These are phyloP conservation scores for Thielaviopsis ethacetica DNA, from an alignment of 2,329 filamentous ascomycete species.

Conservation along the genomic window DNA sequence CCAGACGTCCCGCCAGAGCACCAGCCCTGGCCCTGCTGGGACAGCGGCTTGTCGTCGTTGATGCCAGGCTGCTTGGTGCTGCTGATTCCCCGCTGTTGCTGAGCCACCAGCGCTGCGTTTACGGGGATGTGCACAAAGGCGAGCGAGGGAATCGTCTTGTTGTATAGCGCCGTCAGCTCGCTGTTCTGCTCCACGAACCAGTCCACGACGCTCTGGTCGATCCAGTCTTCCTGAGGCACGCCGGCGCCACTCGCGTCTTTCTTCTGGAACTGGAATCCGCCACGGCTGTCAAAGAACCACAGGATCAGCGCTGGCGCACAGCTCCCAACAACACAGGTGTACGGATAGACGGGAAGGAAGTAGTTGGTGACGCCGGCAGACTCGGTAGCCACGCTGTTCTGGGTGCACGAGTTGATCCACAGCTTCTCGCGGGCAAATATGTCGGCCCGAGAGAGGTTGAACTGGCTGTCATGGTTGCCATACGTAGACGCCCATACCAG, in stretches of 20 bases:
- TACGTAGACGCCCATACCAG: constrained; percentile 52
- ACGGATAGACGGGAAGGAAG: constrained; percentile 15
- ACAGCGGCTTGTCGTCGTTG: constrained; percentile 27
- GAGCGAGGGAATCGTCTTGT: constrained; percentile 26
- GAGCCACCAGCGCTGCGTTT: constrained; percentile 25
- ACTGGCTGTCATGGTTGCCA: constrained; percentile 52
- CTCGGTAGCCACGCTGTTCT: neutral
- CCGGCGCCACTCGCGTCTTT: neutral
- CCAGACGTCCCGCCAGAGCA: constrained; percentile 24
- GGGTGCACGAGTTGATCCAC: constrained; percentile 13
- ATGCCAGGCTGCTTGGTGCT: constrained; percentile 26
- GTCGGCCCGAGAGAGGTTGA: constrained; percentile 33
- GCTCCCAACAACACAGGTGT: constrained; percentile 28
- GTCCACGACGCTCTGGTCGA: constrained; percentile 25
- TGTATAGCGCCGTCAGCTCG: constrained; percentile 17
- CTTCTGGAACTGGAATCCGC: constrained; percentile 24
- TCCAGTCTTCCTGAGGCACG: constrained; percentile 22
- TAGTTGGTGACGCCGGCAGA: constrained; percentile 28
- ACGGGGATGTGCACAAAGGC: constrained; percentile 34
- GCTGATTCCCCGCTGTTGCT: constrained; percentile 22
- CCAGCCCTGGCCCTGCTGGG: constrained; percentile 28
- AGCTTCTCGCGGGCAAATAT: constrained; percentile 25
- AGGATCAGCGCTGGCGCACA: constrained; percentile 31
- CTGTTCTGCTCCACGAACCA: constrained; percentile 26
- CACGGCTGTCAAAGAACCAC: constrained; percentile 58